These are phyloP conservation scores for Arthrinium phaeospermum DNA, from an alignment of 2,329 filamentous ascomycete species.

Conservation along the genomic window DNA sequence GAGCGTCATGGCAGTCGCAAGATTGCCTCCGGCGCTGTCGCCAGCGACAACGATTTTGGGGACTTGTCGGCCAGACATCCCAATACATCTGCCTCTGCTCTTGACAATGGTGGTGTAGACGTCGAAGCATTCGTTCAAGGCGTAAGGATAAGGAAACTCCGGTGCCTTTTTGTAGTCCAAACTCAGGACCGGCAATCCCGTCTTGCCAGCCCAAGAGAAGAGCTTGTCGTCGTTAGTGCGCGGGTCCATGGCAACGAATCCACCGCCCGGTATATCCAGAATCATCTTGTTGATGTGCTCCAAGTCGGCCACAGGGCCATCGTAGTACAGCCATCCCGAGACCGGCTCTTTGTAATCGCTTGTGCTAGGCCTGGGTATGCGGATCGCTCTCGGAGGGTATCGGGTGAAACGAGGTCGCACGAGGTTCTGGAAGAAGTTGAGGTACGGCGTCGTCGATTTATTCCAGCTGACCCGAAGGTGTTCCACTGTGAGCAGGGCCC, in stretches of 20 bases:
- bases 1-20: constrained; percentile 79
- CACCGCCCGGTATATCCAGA: constrained; percentile 90
- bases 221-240: constrained; percentile 93
- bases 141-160: constrained; percentile 84
- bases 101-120: constrained; percentile 78
- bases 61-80: constrained; percentile 68
- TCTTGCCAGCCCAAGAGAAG: constrained; percentile 88
- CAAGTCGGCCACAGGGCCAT: constrained; percentile 81
- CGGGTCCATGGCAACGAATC: constrained; percentile 97
- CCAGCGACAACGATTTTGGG: constrained; percentile 77
- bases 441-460: constrained; percentile 87
- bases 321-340: constrained; percentile 90
- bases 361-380: constrained; percentile 79
- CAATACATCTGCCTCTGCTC: constrained; percentile 76
- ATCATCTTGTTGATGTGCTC: constrained; percentile 79
- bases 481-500: constrained; percentile 85
- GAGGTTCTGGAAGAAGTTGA: constrained; percentile 73
- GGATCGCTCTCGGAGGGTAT: constrained; percentile 81
- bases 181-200: constrained; percentile 86
- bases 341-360: constrained; percentile 87
- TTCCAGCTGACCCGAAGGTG: constrained; percentile 95
- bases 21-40: constrained; percentile 83
- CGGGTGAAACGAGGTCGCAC: constrained; percentile 79
- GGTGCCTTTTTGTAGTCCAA: constrained; percentile 90
- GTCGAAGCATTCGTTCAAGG: constrained; percentile 86